phyloP scores from a whole-genome alignment of 495 filamentous ascomycete species.

The Aspergillus ostianus region DNA sequence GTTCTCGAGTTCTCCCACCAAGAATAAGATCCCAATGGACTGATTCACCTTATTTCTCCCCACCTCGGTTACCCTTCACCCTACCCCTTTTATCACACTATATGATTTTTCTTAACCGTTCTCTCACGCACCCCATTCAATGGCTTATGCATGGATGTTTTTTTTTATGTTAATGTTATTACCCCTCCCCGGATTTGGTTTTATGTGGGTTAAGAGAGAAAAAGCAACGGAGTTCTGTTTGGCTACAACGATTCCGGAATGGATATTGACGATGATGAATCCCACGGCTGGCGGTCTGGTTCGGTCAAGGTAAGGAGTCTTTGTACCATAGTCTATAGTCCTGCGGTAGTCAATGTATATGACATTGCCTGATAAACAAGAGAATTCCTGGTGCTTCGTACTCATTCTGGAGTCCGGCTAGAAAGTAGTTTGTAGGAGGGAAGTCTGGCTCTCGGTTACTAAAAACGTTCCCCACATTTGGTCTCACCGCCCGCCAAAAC shows the following conservation, averaged over 20 bases:
- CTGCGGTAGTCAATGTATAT: constrained; percentile 26
- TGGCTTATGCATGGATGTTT: neutral
- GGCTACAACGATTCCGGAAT: constrained; percentile 25
- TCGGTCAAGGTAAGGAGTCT: constrained; percentile 23
- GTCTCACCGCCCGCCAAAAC: constrained; percentile 41
- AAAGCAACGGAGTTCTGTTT: constrained; percentile 34
- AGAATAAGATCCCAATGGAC: constrained; percentile 3
- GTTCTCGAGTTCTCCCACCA: constrained; percentile 32
- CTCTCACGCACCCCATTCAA: neutral
- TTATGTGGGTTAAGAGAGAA: constrained; percentile 20
- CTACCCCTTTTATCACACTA: neutral
- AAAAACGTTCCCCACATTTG: constrained; percentile 22
- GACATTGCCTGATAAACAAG: constrained; percentile 7
- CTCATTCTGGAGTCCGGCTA: neutral
- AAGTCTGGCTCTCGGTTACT: neutral
- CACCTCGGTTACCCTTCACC: neutral
- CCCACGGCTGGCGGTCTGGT: constrained; percentile 19
- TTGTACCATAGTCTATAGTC: constrained; percentile 24
- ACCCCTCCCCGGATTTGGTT: constrained; percentile 16
- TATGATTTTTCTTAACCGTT: constrained; percentile 8
- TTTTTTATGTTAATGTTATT: constrained; percentile 1
- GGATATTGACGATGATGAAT: constrained; percentile 10
- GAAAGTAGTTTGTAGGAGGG: neutral
- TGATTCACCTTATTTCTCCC: neutral
- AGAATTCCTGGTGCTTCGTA: too few relatives aligned